A percentile compares a stretch with the other conserved stretches of the same genome.
Evolutionary conservation across 345 rosid species (phyloP).

Genomic region (Psidium guajava): DNA sequence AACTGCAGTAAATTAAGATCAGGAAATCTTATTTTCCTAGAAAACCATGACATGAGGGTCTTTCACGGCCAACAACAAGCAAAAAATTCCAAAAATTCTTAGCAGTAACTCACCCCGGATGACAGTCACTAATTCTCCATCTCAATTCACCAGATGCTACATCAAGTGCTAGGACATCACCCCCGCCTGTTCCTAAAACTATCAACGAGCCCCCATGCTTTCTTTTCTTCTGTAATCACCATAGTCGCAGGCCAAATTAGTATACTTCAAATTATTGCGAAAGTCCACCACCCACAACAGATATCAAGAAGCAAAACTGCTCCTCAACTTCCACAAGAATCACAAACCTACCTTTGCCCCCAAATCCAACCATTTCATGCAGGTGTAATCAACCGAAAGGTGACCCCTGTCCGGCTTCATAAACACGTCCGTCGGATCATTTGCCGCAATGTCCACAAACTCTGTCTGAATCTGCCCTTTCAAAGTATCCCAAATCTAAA

Average conservation of each 20-base stretch:
- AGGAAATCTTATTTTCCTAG: background rate
- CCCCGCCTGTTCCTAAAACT: conserved; percentile 82
- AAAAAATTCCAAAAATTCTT: background rate
- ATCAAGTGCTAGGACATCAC: conserved; percentile 89
- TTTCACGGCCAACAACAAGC: background rate
- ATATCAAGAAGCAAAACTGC: background rate
- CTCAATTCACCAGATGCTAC: conserved; percentile 82
- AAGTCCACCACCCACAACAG: background rate
- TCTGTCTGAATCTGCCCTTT: conserved; percentile 69
- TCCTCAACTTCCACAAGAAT: background rate
- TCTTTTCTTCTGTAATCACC: conserved; percentile 60
- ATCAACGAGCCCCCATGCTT: conserved; percentile 56
- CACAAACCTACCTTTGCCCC: conserved; percentile 39
- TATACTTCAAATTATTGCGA: background rate
- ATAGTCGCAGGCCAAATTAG: background rate
- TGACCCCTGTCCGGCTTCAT: conserved; percentile 46
- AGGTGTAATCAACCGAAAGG: conserved; percentile 63
- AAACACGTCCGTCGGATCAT: conserved; percentile 18
- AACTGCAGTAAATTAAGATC: background rate
- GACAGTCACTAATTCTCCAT: conserved; percentile 83
- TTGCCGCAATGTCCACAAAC: conserved; percentile 59
- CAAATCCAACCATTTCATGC: conserved; percentile 70
- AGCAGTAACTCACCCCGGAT: conserved; percentile 69
- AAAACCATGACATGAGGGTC: background rate
- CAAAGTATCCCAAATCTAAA: conserved; percentile 66